phyloP scores from a whole-genome alignment of 164 flowering plant genomes.

The Vitis labrusca region DNA sequence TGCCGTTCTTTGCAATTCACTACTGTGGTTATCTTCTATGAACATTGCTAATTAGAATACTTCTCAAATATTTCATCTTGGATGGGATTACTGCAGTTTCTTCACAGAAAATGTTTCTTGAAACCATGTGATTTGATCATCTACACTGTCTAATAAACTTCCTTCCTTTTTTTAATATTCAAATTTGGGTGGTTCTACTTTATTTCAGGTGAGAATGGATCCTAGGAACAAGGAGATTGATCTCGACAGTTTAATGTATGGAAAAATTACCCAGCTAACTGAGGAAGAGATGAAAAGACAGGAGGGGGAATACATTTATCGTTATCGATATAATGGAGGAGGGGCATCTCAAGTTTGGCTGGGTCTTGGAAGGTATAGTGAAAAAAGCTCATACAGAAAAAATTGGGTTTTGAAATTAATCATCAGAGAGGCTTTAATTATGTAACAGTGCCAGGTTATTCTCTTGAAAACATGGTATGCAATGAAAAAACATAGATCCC shows the following conservation, averaged over 20 bases:
- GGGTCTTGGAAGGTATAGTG: conserved; percentile 78
- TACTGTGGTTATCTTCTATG: background rate
- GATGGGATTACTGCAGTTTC: too few species aligned
- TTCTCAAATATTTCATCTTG: too few species aligned
- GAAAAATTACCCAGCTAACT: conserved; percentile 43
- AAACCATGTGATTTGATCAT: background rate
- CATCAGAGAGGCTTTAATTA: too few species aligned
- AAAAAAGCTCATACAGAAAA: background rate
- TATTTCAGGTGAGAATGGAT: conserved; percentile 84
- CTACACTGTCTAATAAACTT: background rate
- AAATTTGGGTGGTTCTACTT: background rate
- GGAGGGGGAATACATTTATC: conserved; percentile 89
- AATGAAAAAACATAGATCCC: too few species aligned
- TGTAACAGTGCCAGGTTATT: too few species aligned
- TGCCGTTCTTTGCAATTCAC: background rate
- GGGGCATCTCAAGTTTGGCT: conserved; percentile 99
- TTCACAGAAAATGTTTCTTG: background rate
- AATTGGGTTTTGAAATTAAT: background rate
- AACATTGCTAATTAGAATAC: too few species aligned
- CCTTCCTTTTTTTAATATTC: background rate
- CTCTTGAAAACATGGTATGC: too few species aligned
- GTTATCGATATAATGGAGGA: conserved; percentile 91
- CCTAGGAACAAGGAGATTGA: conserved; percentile 87
- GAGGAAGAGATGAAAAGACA: conserved; percentile 85
- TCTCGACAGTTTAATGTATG: conserved; percentile 76